A percentile compares a stretch with the other conserved stretches of the same genome.
Evolutionary conservation across 441 rosid species (phyloP).

Genomic region (Isatis lusitanica): DNA sequence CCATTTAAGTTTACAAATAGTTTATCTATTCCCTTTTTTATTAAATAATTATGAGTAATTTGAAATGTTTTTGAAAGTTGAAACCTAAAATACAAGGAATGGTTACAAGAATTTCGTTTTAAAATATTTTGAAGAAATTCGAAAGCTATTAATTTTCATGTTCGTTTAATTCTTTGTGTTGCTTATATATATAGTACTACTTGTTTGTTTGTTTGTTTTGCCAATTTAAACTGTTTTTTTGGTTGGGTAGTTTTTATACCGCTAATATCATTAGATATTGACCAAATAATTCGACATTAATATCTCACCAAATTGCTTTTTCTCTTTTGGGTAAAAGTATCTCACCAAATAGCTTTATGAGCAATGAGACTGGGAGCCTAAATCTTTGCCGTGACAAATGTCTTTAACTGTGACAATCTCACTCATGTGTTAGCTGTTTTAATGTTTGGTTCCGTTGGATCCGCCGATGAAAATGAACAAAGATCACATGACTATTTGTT

Average conservation of each 20-base stretch:
- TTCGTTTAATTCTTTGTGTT: neutral
- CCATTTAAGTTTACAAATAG: neutral
- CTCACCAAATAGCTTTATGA: constrained; percentile 9
- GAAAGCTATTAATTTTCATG: neutral
- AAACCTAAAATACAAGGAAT: neutral
- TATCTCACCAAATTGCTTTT: neutral
- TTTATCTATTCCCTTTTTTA: neutral
- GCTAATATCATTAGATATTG: neutral
- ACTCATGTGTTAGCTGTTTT: neutral
- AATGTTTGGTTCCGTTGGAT: constrained; percentile 26
- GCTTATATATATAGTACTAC: neutral
- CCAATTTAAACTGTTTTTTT: neutral
- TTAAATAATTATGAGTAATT: neutral
- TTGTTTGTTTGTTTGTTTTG: neutral
- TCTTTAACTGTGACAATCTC: neutral
- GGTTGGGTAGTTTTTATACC: neutral
- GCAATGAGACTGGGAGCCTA: neutral
- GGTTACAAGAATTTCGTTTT: neutral
- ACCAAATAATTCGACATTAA: neutral
- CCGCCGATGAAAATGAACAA: constrained; percentile 27
- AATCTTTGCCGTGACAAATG: constrained; percentile 27
- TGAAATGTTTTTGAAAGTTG: neutral
- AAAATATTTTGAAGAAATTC: neutral
- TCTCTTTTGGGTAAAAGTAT: neutral
- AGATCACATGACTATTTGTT: constrained; percentile 28